These are phyloP conservation scores for Purpureocillium lavendulum DNA, from an alignment of 2,329 filamentous ascomycete genomes.

Conservation along the genomic window DNA sequence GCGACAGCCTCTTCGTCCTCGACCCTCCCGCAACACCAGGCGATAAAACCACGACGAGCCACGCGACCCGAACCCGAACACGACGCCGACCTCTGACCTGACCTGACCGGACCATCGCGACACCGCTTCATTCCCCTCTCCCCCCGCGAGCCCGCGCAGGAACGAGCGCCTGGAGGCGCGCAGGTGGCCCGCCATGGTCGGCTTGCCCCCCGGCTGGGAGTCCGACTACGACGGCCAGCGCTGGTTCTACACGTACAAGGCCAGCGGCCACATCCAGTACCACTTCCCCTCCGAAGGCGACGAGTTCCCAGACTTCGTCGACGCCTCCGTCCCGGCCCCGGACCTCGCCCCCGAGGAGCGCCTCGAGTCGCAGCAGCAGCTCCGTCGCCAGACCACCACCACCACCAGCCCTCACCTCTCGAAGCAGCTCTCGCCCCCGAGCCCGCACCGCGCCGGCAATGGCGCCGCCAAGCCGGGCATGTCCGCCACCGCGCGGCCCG, in stretches of 20 bases:
- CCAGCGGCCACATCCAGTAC: constrained; percentile 46
- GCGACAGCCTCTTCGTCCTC: too few relatives aligned
- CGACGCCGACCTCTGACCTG: too few relatives aligned
- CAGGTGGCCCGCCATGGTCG: constrained; percentile 15
- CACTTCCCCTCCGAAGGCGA: constrained; percentile 49
- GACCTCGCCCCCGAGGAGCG: constrained; percentile 42
- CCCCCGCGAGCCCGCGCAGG: too few relatives aligned
- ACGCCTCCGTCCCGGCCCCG: constrained; percentile 25
- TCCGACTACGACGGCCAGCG: constrained; percentile 48
- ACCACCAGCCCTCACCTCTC: constrained; percentile 5
- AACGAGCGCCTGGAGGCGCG: too few relatives aligned
- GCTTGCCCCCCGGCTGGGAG: constrained; percentile 46
- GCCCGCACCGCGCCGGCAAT: constrained; percentile 1
- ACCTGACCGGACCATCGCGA: background rate
- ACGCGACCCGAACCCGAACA: too few relatives aligned
- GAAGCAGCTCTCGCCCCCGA: constrained; percentile 1
- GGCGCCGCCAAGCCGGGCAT: constrained; percentile 13
- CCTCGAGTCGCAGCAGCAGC: constrained; percentile 42
- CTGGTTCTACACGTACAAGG: constrained; percentile 50
- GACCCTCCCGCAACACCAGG: too few relatives aligned
- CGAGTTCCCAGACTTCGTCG: constrained; percentile 46
- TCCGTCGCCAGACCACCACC: constrained; percentile 24
- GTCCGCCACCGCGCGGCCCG: constrained; percentile 23
- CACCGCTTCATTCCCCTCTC: background rate
- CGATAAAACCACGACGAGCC: too few relatives aligned